Conservation (phyloP, 495 filamentous ascomycete species). For the Annulohypoxylon moriforme region DNA sequence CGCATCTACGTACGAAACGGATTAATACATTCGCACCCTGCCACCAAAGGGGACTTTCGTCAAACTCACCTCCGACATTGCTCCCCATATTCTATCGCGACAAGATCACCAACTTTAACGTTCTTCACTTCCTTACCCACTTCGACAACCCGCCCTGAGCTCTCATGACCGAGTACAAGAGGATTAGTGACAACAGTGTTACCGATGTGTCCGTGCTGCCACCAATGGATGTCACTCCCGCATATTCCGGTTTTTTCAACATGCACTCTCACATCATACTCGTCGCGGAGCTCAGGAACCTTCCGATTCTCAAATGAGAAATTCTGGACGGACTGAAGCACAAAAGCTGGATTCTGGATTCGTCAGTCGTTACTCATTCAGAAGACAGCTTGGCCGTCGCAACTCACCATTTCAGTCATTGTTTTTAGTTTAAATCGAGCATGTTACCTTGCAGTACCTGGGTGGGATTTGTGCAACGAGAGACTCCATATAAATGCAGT, state of each 20-base stretch:
- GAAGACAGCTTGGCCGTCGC: not conserved
- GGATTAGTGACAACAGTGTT: conserved; percentile 48
- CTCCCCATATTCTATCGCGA: conserved; percentile 67
- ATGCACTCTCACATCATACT: conserved; percentile 48
- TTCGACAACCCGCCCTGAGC: conserved; percentile 74
- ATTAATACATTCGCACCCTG: not conserved
- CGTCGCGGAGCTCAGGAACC: conserved; percentile 46
- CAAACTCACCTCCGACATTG: conserved; percentile 56
- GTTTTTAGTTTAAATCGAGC: too few species aligned
- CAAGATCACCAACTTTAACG: conserved; percentile 72
- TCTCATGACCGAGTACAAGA: conserved; percentile 79
- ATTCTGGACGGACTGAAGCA: conserved; percentile 52
- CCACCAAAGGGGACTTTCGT: too few species aligned
- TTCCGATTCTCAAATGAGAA: conserved; percentile 50
- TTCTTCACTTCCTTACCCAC: conserved; percentile 73
- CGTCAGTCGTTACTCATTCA: not conserved
- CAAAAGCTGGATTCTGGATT: conserved; percentile 53
- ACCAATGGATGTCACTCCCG: conserved; percentile 52
- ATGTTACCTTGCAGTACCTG: too few species aligned
- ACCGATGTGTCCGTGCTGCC: conserved; percentile 53
- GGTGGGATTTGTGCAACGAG: not conserved
- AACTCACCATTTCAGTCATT: conserved; percentile 6
- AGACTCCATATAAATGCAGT: too few species aligned
- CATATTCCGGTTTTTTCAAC: conserved; percentile 49
- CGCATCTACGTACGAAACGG: conserved; percentile 49